Conservation (phyloP, 768 basidiomycete species). For the Leccinum subgranulosum region DNA sequence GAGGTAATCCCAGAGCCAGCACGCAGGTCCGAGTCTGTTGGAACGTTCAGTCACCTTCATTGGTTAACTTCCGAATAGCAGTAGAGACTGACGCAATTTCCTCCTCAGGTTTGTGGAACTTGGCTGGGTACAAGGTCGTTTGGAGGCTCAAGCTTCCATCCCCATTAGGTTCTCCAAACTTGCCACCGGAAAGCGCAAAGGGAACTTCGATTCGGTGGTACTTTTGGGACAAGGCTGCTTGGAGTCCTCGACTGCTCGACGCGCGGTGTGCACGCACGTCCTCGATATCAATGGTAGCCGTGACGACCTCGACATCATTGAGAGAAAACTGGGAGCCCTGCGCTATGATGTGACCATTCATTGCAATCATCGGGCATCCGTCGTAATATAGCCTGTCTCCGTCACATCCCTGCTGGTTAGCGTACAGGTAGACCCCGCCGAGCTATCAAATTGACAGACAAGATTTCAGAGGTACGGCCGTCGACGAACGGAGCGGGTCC, state of each 20-base stretch:
- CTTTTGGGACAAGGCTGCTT: conserved; percentile 70
- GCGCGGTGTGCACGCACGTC: conserved; percentile 90
- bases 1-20: conserved; percentile 99
- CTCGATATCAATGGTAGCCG: conserved; percentile 95
- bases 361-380: conserved; percentile 92
- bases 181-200: conserved; percentile 74
- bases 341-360: conserved; percentile 89
- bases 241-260: conserved; percentile 81
- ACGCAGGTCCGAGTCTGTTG: conserved; percentile 87
- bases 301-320: conserved; percentile 93
- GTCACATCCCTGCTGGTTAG: conserved; percentile 99
- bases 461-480: neutral
- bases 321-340: conserved; percentile 98
- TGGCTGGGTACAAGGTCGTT: conserved; percentile 36
- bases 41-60: neutral
- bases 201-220: conserved; percentile 84
- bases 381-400: conserved; percentile 98
- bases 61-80: neutral
- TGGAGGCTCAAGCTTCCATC: conserved; percentile 47
- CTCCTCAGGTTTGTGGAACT: conserved; percentile 87
- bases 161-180: conserved; percentile 61
- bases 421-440: conserved; percentile 95
- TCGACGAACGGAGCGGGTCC: neutral
- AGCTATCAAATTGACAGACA: conserved; percentile 47
- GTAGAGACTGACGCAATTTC: conserved; percentile 82